phyloP scores from a whole-genome alignment of 169 alveolate genomes.

The Theileria annulata region DNA sequence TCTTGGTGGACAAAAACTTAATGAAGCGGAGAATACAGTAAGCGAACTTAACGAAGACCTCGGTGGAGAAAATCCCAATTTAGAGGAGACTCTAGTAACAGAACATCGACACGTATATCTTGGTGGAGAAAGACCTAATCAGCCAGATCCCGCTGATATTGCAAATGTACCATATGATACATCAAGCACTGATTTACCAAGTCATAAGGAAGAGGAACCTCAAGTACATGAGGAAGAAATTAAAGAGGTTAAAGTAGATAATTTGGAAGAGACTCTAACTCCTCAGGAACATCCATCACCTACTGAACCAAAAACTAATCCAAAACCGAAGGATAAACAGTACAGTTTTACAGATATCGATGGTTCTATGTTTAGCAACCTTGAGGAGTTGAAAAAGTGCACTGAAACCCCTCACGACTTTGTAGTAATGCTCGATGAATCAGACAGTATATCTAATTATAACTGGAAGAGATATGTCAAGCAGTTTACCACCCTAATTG shows the following conservation, averaged over 20 bases:
- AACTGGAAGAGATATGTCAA: slow-evolving; percentile 31
- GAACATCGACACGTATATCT: too few species aligned
- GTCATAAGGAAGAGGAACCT: neutral
- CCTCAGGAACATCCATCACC: neutral
- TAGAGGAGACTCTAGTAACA: too few species aligned
- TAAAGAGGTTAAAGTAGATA: neutral
- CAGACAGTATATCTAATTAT: slow-evolving; percentile 10
- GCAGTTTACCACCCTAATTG: slow-evolving; percentile 15
- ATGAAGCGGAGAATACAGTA: too few species aligned
- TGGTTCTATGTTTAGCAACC: neutral
- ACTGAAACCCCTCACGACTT: slow-evolving; percentile 36
- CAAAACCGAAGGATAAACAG: neutral
- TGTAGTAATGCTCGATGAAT: slow-evolving; percentile 40
- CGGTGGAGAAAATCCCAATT: too few species aligned
- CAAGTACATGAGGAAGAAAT: neutral
- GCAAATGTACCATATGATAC: neutral
- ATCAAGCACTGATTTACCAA: neutral
- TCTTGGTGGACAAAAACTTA: neutral
- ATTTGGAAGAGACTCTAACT: neutral
- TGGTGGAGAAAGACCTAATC: neutral
- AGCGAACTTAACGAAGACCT: too few species aligned
- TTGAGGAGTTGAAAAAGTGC: slow-evolving; percentile 1
- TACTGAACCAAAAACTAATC: neutral
- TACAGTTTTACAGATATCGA: slow-evolving; percentile 1
- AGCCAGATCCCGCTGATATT: neutral